Base-by-base conservation (phyloP, 1,284 basidiomycete species). In the Vanrija pseudolonga region DNA sequence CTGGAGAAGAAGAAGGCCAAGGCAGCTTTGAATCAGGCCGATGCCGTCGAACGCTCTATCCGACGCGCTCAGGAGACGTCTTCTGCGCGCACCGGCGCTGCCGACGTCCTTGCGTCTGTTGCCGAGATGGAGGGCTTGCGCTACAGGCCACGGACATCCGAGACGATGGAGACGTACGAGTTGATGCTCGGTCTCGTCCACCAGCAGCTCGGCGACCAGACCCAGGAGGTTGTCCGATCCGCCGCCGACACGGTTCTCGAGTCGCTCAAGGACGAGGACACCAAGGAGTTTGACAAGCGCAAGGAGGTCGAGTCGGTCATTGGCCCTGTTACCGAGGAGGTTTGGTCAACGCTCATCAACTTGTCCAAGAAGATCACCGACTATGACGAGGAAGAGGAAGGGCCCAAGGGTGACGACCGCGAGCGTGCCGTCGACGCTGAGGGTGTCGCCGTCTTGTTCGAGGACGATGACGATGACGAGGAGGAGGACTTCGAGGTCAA, bases 231-330 rank as follows among this genome's bases (percentile, higher is more conserved):
- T 63, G 86, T 99, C 48, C 87, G 95, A 22, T 92, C 89, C 60
- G 96, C 96, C 5, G 88, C 96, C 17, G 95, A 98, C 75, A 84
- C 85, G 1, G 87, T 94, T 1, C 80, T 99, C 47, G 92, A 96
- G 77, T 83, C 85, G 4, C 82, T 98, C 66, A 98, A 98, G 78
- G 88, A 86, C 67, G 92, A 96, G 61, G 80, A 82, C 58, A 74
- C 94, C 78, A 96, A 94, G 77, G 95, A 98, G 74, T 91, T 97
- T 67, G 96, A 98, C 81, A 95, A 95, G 82, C 96, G 97, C 78
- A 90, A 86, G 77, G 93, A 97, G 68, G 84, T 95, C 26, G 88
- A 97, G 75, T 85, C 85, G 14, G 83, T 98, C 47, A 71, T 95
- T 4, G 85, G 89, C 0, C 60, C 81, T 0, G 71, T 96, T 12